A percentile compares a stretch with the other conserved stretches of the same genome.
These are phyloP conservation scores for Diaporthe vaccinii DNA, from an alignment of 2,329 filamentous ascomycete genomes.

Conservation along the genomic window DNA sequence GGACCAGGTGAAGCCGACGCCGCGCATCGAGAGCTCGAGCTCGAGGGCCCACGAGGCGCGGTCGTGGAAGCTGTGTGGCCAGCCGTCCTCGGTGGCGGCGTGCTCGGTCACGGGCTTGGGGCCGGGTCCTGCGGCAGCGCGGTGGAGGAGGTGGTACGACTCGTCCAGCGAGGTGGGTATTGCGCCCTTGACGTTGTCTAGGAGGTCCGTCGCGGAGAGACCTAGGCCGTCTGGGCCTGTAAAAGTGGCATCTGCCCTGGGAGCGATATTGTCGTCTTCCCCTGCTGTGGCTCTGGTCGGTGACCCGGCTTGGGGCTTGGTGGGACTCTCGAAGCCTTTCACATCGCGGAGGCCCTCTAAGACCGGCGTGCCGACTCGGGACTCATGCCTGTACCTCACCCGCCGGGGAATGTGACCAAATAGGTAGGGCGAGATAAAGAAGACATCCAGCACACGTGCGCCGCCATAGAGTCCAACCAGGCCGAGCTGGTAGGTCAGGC, in stretches of 20 bases:
- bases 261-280: background rate
- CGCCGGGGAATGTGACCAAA: conserved; percentile 56
- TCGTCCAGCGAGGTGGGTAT: background rate
- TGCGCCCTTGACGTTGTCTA: conserved; percentile 19
- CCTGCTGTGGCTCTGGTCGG: background rate
- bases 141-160: conserved; percentile 42
- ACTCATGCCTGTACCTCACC: conserved; percentile 56
- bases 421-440: conserved; percentile 57
- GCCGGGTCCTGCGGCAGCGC: conserved; percentile 44
- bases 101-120: conserved; percentile 52
- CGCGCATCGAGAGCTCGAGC: conserved; percentile 58
- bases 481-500: conserved; percentile 59
- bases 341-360: conserved; percentile 36
- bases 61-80: conserved; percentile 53
- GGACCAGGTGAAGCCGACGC: conserved; percentile 59
- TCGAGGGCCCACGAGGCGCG: conserved; percentile 59
- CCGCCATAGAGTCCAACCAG: conserved; percentile 58
- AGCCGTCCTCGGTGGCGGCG: conserved; percentile 54
- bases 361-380: conserved; percentile 48
- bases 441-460: conserved; percentile 56
- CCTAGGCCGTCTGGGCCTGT: background rate
- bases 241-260: too few relatives aligned
- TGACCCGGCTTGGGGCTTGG: background rate
- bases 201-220: conserved; percentile 1
- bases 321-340: conserved; percentile 17